Percentiles rank a stretch among this genome's conserved stretches.
Conservation (phyloP, 345 rosid species). For the Balakata baccata region DNA sequence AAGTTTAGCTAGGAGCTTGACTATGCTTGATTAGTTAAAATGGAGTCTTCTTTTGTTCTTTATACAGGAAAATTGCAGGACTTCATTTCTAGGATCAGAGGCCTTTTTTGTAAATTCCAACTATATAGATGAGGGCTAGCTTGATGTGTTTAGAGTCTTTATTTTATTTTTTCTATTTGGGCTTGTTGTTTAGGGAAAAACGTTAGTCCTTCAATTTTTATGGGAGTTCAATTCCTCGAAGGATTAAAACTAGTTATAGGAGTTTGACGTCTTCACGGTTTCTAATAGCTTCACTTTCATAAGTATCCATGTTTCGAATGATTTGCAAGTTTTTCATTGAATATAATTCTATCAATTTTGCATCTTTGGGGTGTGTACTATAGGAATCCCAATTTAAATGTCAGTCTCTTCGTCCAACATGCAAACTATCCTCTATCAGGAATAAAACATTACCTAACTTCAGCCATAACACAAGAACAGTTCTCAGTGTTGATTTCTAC, state of each 20-base stretch:
- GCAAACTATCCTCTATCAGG: not conserved
- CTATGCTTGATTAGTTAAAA: not conserved
- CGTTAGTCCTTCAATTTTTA: too few species aligned
- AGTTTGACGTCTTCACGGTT: not conserved
- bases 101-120: too few species aligned
- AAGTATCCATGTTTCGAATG: not conserved
- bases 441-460: not conserved
- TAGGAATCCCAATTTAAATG: not conserved
- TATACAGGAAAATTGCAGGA: too few species aligned
- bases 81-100: too few species aligned
- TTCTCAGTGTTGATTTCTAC: not conserved
- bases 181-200: too few species aligned
- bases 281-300: not conserved
- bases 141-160: too few species aligned
- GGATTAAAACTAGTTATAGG: too few species aligned
- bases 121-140: too few species aligned
- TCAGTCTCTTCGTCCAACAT: not conserved
- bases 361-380: not conserved
- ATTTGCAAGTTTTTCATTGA: not conserved
- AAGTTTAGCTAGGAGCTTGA: not conserved
- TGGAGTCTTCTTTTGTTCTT: not conserved
- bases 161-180: too few species aligned
- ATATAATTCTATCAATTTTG: not conserved
- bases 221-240: too few species aligned
- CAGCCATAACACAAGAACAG: not conserved